Evolutionary conservation across 2,329 filamentous ascomycete species (phyloP).

Genomic region (Chaetomium olivaceum): DNA sequence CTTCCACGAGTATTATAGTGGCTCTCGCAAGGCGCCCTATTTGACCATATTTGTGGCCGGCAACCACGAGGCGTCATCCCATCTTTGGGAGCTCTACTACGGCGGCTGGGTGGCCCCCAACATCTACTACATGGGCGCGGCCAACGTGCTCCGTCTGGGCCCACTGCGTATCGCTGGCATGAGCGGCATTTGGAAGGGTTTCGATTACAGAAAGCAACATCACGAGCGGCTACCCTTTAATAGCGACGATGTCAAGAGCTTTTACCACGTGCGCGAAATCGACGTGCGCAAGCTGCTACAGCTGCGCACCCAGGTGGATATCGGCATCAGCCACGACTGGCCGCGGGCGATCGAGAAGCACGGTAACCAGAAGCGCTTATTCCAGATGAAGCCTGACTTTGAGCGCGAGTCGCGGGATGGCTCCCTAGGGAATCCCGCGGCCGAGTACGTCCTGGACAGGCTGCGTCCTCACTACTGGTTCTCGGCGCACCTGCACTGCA

Average conservation of each 20-base stretch:
- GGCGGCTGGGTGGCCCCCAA: slow-evolving; percentile 96
- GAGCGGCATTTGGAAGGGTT: slow-evolving; percentile 93
- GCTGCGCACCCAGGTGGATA: slow-evolving; percentile 81
- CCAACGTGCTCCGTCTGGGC: slow-evolving; percentile 82
- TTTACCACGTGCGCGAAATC: slow-evolving; percentile 87
- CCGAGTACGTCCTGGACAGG: slow-evolving; percentile 76
- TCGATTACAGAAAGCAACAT: slow-evolving; percentile 82
- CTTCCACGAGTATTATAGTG: slow-evolving; percentile 92
- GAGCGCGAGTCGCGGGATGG: slow-evolving; percentile 73
- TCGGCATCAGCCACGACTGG: slow-evolving; percentile 96
- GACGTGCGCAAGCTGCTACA: slow-evolving; percentile 89
- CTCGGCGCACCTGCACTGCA: slow-evolving; percentile 87
- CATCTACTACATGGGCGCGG: slow-evolving; percentile 94
- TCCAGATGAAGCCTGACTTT: slow-evolving; percentile 73
- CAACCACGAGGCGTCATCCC: slow-evolving; percentile 91
- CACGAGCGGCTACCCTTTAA: slow-evolving; percentile 85
- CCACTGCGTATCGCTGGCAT: slow-evolving; percentile 84
- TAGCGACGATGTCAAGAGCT: slow-evolving; percentile 70
- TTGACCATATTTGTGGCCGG: slow-evolving; percentile 90
- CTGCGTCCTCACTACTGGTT: slow-evolving; percentile 88
- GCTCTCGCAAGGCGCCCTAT: slow-evolving; percentile 73
- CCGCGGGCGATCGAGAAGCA: slow-evolving; percentile 78
- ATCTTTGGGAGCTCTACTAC: slow-evolving; percentile 91
- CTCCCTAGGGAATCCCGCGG: slow-evolving; percentile 76
- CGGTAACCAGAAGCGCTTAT: slow-evolving; percentile 69